These are phyloP conservation scores for Penicillium verrucosum DNA, from an alignment of 2,329 filamentous ascomycete species.

Conservation along the genomic window DNA sequence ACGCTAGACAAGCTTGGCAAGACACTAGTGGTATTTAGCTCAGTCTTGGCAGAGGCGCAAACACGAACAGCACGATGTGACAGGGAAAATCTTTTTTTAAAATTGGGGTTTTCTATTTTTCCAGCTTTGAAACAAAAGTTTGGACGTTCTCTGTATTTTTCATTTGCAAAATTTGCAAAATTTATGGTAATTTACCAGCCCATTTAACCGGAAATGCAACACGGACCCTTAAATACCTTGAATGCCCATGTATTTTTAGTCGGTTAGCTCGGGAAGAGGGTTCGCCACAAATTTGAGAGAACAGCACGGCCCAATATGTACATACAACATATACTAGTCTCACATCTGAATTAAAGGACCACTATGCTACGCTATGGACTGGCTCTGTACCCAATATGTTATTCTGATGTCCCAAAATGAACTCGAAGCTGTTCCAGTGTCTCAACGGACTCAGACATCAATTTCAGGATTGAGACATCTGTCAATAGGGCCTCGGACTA, in stretches of 20 bases:
- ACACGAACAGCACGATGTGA: neutral
- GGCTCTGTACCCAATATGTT: neutral
- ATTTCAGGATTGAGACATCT: slow-evolving; percentile 2
- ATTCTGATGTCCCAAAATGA: neutral
- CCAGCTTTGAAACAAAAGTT: neutral
- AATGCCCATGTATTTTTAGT: neutral
- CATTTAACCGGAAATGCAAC: neutral
- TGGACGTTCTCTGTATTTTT: neutral
- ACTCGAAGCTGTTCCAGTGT: neutral
- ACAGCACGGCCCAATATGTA: too few species aligned
- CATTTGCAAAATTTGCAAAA: neutral
- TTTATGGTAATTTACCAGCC: neutral
- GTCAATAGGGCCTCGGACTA: neutral
- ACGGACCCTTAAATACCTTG: neutral
- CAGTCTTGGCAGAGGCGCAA: neutral
- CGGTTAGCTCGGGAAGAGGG: neutral
- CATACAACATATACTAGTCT: too few species aligned
- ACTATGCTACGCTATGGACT: neutral
- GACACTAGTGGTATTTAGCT: neutral
- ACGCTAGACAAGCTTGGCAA: neutral
- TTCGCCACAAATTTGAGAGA: neutral
- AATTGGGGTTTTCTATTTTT: neutral
- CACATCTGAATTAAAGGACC: too few species aligned
- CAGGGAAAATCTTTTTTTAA: neutral
- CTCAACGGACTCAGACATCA: neutral